Conservation (phyloP, 306 rosid genomes). For the Vigna mungo region DNA sequence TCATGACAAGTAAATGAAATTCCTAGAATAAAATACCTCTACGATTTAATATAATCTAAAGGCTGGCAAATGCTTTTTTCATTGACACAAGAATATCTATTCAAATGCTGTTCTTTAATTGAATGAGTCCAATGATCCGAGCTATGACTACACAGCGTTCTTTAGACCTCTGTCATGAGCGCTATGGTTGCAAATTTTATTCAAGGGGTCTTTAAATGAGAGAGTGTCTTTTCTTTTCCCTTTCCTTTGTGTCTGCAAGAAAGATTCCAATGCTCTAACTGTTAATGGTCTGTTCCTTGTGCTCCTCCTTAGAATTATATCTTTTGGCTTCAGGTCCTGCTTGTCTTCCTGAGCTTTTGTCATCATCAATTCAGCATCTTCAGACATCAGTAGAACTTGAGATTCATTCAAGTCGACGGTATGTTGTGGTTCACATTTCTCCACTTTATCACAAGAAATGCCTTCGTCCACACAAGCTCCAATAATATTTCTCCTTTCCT, state of each 20-base stretch:
- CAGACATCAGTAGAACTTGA: slow-evolving; percentile 46
- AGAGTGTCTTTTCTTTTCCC: slow-evolving; percentile 42
- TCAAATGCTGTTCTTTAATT: slow-evolving; percentile 54
- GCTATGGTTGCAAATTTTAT: slow-evolving; percentile 47
- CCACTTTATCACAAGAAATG: slow-evolving; percentile 43
- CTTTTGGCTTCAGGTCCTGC: slow-evolving; percentile 33
- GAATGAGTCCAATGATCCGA: slow-evolving; percentile 32
- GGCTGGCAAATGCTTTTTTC: slow-evolving; percentile 42
- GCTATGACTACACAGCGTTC: slow-evolving; percentile 46
- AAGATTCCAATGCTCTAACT: slow-evolving; percentile 73
- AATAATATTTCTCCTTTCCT: slow-evolving; percentile 25
- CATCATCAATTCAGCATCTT: slow-evolving; percentile 34
- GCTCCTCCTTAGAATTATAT: slow-evolving; percentile 67
- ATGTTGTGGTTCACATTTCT: slow-evolving; percentile 50
- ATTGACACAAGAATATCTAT: slow-evolving; percentile 48
- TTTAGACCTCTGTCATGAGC: slow-evolving; percentile 54
- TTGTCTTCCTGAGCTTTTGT: slow-evolving; percentile 40
- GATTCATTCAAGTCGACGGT: slow-evolving; percentile 39
- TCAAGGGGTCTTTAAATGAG: slow-evolving; percentile 38
- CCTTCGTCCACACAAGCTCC: slow-evolving; percentile 38
- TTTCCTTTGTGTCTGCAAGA: slow-evolving; percentile 54
- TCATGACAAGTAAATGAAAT: not conserved
- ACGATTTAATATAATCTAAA: slow-evolving; percentile 40
- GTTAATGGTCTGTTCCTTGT: slow-evolving; percentile 80
- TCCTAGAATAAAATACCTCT: slow-evolving; percentile 33